These are phyloP conservation scores for Alternaria dauci DNA, from an alignment of 2,329 filamentous ascomycete genomes.

Conservation along the genomic window DNA sequence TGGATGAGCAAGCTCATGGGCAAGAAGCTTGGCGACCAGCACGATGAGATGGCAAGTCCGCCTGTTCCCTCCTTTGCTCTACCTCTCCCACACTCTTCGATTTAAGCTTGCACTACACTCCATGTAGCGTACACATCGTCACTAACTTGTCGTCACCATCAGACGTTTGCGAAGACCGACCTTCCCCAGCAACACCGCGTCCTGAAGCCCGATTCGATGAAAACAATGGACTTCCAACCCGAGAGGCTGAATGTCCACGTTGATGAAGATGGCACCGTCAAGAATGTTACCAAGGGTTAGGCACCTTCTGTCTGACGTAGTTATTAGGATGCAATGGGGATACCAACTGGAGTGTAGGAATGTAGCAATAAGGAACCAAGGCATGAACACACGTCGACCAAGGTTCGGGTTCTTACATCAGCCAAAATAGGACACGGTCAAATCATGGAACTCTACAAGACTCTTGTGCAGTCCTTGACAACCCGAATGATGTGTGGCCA, in stretches of 20 bases:
- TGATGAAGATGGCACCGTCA: conserved; percentile 58
- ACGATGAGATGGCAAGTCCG: conserved; percentile 53
- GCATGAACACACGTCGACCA: not conserved
- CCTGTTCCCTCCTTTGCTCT: conserved; percentile 6
- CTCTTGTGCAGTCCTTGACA: not conserved
- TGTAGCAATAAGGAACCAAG: not conserved
- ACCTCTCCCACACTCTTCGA: not conserved
- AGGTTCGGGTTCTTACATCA: not conserved
- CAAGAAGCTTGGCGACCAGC: conserved; percentile 60
- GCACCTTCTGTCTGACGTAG: not conserved
- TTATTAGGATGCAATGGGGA: not conserved
- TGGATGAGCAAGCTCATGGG: conserved; percentile 60
- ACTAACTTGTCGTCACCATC: not conserved
- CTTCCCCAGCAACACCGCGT: conserved; percentile 59
- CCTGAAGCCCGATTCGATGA: conserved; percentile 56
- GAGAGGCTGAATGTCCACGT: conserved; percentile 61
- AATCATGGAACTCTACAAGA: not conserved
- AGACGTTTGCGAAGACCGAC: conserved; percentile 62
- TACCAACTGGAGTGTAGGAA: not conserved
- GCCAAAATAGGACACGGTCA: not conserved
- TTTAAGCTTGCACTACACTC: not conserved
- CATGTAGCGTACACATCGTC: not conserved
- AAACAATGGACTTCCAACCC: conserved; percentile 58
- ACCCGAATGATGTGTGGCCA: not conserved
- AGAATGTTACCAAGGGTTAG: conserved; percentile 58